Evolutionary conservation across 345 rosid species (phyloP).

Genomic region (Isatis tinctoria): DNA sequence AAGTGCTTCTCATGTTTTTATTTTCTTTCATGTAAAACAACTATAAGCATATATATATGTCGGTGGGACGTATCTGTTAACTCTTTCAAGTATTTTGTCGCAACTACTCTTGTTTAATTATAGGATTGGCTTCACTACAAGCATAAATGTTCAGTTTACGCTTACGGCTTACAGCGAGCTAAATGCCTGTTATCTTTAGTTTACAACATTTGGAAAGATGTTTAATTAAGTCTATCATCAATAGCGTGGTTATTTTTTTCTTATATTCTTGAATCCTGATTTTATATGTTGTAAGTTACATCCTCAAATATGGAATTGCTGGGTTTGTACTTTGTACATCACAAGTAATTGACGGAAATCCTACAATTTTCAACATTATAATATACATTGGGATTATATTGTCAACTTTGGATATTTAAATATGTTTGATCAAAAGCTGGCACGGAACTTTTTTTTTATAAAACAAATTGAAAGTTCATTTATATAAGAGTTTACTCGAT

Average conservation of each 20-base stretch:
- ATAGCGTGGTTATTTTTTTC: background rate
- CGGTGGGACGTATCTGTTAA: background rate
- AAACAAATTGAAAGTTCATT: background rate
- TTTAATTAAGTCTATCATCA: background rate
- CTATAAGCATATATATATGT: background rate
- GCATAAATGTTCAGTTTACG: background rate
- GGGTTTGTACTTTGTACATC: too few species aligned
- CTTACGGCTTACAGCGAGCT: too few species aligned
- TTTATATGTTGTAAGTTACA: background rate
- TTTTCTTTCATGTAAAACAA: background rate
- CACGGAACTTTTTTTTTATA: background rate
- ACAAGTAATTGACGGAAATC: background rate
- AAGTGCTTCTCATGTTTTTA: conserved; percentile 31
- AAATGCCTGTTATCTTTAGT: background rate
- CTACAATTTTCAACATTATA: background rate
- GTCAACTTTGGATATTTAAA: conserved; percentile 14
- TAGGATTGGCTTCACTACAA: background rate
- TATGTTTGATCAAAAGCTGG: conserved; percentile 4
- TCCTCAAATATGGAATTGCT: background rate
- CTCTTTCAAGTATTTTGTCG: background rate
- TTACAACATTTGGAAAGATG: background rate
- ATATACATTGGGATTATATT: background rate
- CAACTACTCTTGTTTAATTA: background rate
- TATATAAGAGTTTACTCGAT: background rate
- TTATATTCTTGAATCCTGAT: background rate